Conservation (phyloP, 2,329 filamentous ascomycete species). For the Xylariaceae sp. region DNA sequence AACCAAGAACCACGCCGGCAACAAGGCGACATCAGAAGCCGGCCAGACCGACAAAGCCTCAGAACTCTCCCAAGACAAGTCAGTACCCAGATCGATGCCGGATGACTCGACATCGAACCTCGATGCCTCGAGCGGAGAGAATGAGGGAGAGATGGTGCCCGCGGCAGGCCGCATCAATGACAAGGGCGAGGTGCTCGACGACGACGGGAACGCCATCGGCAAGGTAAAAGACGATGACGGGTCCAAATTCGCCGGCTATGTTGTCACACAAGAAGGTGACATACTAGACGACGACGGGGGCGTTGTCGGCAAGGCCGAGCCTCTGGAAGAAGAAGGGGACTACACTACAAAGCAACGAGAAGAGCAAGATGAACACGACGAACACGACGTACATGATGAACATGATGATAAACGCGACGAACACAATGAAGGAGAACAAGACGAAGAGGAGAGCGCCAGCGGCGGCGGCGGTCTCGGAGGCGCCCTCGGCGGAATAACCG, state of each 20-base stretch:
- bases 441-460: not conserved
- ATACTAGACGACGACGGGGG: slow-evolving; percentile 29
- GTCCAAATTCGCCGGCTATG: slow-evolving; percentile 26
- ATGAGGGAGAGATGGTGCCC: slow-evolving; percentile 32
- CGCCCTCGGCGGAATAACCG: slow-evolving; percentile 22
- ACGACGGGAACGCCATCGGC: slow-evolving; percentile 45
- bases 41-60: slow-evolving; percentile 5
- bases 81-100: slow-evolving; percentile 26
- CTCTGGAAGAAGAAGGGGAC: slow-evolving; percentile 28
- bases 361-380: not conserved
- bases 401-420: slow-evolving; percentile 6
- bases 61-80: slow-evolving; percentile 17
- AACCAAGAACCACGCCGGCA: slow-evolving; percentile 17
- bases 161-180: slow-evolving; percentile 42
- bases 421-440: slow-evolving; percentile 1
- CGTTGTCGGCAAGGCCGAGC: slow-evolving; percentile 31
- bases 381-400: slow-evolving; percentile 15
- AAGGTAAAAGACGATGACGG: slow-evolving; percentile 32
- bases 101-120: slow-evolving; percentile 21
- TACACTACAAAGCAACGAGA: slow-evolving; percentile 26
- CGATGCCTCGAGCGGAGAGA: slow-evolving; percentile 19
- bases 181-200: slow-evolving; percentile 51
- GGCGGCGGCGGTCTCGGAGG: slow-evolving; percentile 16
- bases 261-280: slow-evolving; percentile 35
- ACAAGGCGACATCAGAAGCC: slow-evolving; percentile 16